Conservation (phyloP, 2,329 filamentous ascomycete genomes). For the Penicillium expansum region DNA sequence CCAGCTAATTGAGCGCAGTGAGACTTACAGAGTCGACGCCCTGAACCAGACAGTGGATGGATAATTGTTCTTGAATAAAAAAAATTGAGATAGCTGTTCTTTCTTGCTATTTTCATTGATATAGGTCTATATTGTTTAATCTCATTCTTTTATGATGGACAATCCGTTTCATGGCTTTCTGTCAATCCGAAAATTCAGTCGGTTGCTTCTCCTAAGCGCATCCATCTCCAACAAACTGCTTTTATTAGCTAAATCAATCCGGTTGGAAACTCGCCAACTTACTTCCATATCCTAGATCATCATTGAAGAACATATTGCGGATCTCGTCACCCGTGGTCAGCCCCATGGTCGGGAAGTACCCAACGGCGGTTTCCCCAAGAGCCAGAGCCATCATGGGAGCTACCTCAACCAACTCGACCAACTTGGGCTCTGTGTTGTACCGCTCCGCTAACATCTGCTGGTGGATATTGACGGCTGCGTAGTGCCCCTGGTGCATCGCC, state of each 20-base stretch:
- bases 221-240: slow-evolving; percentile 9
- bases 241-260: not conserved
- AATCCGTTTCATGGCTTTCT: not conserved
- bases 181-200: not conserved
- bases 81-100: not conserved
- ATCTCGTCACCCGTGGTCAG: not conserved
- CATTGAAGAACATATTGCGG: slow-evolving; percentile 9
- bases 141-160: not conserved
- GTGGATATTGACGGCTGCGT: slow-evolving; percentile 4
- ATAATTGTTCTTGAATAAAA: not conserved
- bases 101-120: not conserved
- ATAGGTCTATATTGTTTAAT: not conserved
- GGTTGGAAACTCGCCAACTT: not conserved
- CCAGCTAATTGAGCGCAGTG: slow-evolving; percentile 51
- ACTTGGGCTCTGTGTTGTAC: not conserved
- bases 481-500: slow-evolving; percentile 7
- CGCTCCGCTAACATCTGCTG: slow-evolving; percentile 1
- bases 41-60: slow-evolving; percentile 30
- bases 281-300: slow-evolving; percentile 7
- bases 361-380: slow-evolving; percentile 4
- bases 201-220: slow-evolving; percentile 7
- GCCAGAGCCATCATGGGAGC: slow-evolving; percentile 9
- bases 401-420: not conserved
- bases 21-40: slow-evolving; percentile 39
- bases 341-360: slow-evolving; percentile 4